Conservation (phyloP, 2,329 filamentous ascomycete species). For the Stemphylium beticola region DNA sequence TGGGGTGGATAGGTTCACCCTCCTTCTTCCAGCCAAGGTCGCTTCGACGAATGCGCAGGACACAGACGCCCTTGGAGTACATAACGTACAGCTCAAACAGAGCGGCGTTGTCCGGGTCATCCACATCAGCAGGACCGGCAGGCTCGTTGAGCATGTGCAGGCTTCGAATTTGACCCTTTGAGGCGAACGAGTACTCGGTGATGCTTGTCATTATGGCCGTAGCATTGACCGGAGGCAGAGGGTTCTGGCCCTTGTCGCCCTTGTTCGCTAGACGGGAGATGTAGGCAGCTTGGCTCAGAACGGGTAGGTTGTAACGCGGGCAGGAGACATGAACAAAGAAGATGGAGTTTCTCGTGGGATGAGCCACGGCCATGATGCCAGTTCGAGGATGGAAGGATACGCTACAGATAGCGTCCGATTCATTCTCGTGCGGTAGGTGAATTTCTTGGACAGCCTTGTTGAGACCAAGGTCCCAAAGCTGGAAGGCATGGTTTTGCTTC, state of each 20-base stretch:
- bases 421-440: conserved; percentile 92
- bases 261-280: conserved; percentile 74
- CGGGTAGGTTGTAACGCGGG: conserved; percentile 82
- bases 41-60: conserved; percentile 80
- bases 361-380: conserved; percentile 92
- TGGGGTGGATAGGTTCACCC: conserved; percentile 80
- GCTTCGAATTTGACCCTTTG: conserved; percentile 85
- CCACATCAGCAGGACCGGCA: conserved; percentile 63
- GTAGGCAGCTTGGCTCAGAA: conserved; percentile 86
- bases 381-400: conserved; percentile 91
- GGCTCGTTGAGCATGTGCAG: conserved; percentile 83
- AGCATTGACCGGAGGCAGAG: conserved; percentile 80
- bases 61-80: conserved; percentile 97
- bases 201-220: conserved; percentile 98
- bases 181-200: conserved; percentile 89
- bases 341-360: conserved; percentile 95
- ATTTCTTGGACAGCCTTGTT: conserved; percentile 97
- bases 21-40: conserved; percentile 92
- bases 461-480: conserved; percentile 96
- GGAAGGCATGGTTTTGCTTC: conserved; percentile 98
- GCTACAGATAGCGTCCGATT: conserved; percentile 97
- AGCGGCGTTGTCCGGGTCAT: conserved; percentile 68
- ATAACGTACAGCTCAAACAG: conserved; percentile 96
- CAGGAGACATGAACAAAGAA: conserved; percentile 97
- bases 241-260: conserved; percentile 59